Evolutionary conservation across 345 rosid species (phyloP).

Genomic region (Streptanthus diversifolius): DNA sequence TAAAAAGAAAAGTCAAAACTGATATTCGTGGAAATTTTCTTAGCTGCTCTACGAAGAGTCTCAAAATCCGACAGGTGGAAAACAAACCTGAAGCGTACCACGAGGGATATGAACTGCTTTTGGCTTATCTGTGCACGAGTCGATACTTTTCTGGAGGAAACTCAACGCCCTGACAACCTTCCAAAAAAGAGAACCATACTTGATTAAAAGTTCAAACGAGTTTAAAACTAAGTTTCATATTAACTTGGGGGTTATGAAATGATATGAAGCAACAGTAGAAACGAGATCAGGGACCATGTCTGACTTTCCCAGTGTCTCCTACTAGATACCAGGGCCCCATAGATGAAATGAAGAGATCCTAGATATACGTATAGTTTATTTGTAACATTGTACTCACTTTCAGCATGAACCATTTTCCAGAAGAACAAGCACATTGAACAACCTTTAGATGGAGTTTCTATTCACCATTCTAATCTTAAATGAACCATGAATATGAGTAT

Average conservation of each 20-base stretch:
- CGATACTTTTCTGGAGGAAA: constrained; percentile 58
- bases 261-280: constrained; percentile 3
- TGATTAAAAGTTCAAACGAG: background rate
- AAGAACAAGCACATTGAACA: background rate
- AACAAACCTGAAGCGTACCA: constrained; percentile 96
- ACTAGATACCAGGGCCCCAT: constrained; percentile 7
- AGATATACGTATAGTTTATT: background rate
- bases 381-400: background rate
- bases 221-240: background rate
- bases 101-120: constrained; percentile 76
- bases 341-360: constrained; percentile 1
- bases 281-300: constrained; percentile 5
- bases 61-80: constrained; percentile 12
- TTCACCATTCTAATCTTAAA: background rate
- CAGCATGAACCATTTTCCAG: background rate
- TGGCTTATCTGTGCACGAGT: constrained; percentile 50
- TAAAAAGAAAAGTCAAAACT: background rate
- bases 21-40: background rate
- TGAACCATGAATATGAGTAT: constrained; percentile 5
- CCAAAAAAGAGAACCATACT: constrained; percentile 25
- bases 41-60: background rate
- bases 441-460: constrained; percentile 3
- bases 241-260: background rate
- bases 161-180: constrained; percentile 88
- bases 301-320: constrained; percentile 3